phyloP scores from a whole-genome alignment of 176 grass and related monocot genomes.

The Hsuehochloa calcarea region DNA sequence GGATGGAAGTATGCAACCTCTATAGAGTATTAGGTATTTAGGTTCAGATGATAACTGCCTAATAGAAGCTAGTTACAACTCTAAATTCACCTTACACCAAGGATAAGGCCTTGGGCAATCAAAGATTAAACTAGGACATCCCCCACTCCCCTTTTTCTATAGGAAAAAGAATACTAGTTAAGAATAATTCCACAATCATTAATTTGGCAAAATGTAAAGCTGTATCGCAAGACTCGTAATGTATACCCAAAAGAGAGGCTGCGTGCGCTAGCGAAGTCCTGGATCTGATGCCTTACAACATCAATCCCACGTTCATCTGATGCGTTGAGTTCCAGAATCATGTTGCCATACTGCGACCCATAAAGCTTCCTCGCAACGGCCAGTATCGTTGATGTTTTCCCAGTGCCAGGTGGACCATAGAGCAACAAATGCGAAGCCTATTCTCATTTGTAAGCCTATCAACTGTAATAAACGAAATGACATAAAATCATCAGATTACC shows the following conservation, averaged over 20 bases:
- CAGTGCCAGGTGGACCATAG: slow-evolving; percentile 83
- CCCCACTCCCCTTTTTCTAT: no score
- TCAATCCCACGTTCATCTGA: slow-evolving; percentile 91
- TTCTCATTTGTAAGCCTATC: slow-evolving; percentile 92
- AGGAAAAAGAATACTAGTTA: not conserved
- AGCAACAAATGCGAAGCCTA: slow-evolving; percentile 81
- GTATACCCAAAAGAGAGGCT: slow-evolving; percentile 86
- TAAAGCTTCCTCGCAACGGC: slow-evolving; percentile 95
- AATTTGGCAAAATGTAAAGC: not conserved
- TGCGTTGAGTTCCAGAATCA: slow-evolving; percentile 97
- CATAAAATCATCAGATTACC: not conserved
- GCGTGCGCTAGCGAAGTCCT: slow-evolving; percentile 78
- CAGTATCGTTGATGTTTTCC: slow-evolving; percentile 91
- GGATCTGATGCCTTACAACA: slow-evolving; percentile 96
- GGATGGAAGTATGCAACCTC: not conserved
- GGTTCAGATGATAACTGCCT: not conserved
- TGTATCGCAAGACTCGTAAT: not conserved
- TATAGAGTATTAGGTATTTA: not conserved
- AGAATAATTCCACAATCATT: not conserved
- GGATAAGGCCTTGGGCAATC: not conserved
- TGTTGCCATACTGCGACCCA: slow-evolving; percentile 84
- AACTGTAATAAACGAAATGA: slow-evolving; percentile 38
- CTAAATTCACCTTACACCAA: not conserved
- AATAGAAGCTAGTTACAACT: not conserved
- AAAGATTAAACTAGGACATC: not conserved